Evolutionary conservation across 208 protist species (phyloP).

Genomic region (Lotmaria passim): DNA sequence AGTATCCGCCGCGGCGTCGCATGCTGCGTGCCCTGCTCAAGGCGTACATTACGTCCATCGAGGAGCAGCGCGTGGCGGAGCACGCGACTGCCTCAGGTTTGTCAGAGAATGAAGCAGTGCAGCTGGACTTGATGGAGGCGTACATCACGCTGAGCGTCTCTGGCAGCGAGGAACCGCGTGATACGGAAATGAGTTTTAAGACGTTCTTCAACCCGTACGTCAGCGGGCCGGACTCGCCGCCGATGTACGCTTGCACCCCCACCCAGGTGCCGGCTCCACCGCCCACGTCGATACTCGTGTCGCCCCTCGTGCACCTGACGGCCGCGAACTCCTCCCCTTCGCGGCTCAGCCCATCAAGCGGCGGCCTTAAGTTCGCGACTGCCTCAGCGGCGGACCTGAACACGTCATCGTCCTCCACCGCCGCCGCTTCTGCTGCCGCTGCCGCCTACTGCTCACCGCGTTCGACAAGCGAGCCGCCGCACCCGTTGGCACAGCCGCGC

Average conservation of each 20-base stretch:
- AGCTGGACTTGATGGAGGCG: slow-evolving; percentile 62
- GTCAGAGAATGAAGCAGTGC: slow-evolving; percentile 46
- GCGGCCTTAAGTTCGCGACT: not conserved
- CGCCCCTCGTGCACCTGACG: slow-evolving; percentile 4
- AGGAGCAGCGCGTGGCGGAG: slow-evolving; percentile 40
- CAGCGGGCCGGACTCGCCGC: slow-evolving; percentile 1
- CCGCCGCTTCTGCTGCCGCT: not conserved
- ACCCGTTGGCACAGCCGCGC: not conserved
- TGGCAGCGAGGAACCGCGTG: slow-evolving; percentile 9
- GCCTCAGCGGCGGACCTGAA: not conserved
- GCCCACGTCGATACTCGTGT: slow-evolving; percentile 1
- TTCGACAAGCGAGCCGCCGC: slow-evolving; percentile 7
- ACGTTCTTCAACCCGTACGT: slow-evolving; percentile 64
- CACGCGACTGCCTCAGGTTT: not conserved
- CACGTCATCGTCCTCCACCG: not conserved
- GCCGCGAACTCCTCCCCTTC: slow-evolving; percentile 14
- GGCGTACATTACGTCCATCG: slow-evolving; percentile 64
- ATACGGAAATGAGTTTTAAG: slow-evolving; percentile 66
- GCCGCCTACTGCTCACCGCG: not conserved
- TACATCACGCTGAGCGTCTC: slow-evolving; percentile 54
- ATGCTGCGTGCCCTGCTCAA: slow-evolving; percentile 71
- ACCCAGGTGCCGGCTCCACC: not conserved
- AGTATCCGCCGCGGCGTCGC: slow-evolving; percentile 56
- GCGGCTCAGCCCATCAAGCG: not conserved
- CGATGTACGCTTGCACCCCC: slow-evolving; percentile 6